phyloP scores from a whole-genome alignment of 2,329 filamentous ascomycete species.

The Coniochaeta sp. region DNA sequence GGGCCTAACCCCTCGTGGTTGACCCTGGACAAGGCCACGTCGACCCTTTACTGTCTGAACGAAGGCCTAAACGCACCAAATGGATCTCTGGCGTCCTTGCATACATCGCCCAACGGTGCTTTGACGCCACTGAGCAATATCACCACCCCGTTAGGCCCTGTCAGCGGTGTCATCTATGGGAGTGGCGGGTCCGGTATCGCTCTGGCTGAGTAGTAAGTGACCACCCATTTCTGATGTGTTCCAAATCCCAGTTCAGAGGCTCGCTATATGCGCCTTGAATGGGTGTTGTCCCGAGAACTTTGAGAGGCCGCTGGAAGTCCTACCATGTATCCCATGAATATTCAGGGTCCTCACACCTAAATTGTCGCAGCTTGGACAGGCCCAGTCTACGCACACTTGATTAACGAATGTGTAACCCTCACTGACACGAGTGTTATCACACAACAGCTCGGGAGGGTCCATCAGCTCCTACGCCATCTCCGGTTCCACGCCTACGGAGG shows the following conservation, averaged over 20 bases:
- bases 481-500: conserved; percentile 22
- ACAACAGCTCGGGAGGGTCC: conserved; percentile 28
- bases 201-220: conserved; percentile 37
- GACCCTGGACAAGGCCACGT: conserved; percentile 41
- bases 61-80: conserved; percentile 42
- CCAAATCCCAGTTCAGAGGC: not conserved
- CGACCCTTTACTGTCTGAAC: conserved; percentile 51
- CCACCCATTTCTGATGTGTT: not conserved
- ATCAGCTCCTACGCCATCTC: conserved; percentile 37
- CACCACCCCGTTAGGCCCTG: conserved; percentile 30
- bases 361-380: not conserved
- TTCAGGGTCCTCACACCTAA: not conserved
- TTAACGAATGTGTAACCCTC: not conserved
- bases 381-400: too few species aligned
- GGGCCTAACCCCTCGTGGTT: conserved; percentile 52
- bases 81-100: conserved; percentile 38
- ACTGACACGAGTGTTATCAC: conserved; percentile 1
- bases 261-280: not conserved
- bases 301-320: not conserved
- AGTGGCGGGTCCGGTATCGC: conserved; percentile 28
- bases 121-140: conserved; percentile 28
- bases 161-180: conserved; percentile 36
- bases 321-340: not conserved
- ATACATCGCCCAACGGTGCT: conserved; percentile 26
- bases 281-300: too few species aligned